A percentile compares a stretch with the other conserved stretches of the same genome.
Evolutionary conservation across 768 basidiomycete species (phyloP).

Genomic region (Calocera cornea): DNA sequence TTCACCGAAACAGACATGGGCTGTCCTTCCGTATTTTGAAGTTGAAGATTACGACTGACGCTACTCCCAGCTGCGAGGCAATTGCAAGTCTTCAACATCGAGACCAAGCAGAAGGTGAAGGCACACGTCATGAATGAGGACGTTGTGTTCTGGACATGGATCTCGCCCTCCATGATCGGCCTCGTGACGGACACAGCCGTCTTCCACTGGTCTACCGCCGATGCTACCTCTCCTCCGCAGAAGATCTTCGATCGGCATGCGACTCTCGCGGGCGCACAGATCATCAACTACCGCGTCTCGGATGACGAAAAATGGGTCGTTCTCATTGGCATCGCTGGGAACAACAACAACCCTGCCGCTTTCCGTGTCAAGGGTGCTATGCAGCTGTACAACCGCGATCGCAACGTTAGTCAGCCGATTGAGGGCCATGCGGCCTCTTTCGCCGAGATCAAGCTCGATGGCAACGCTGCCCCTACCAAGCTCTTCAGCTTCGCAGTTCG

Average conservation of each 20-base stretch:
- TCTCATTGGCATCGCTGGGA: conserved; percentile 85
- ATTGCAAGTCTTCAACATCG: conserved; percentile 95
- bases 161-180: conserved; percentile 78
- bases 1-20: neutral
- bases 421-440: conserved; percentile 98
- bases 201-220: conserved; percentile 74
- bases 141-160: conserved; percentile 98
- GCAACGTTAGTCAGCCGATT: conserved; percentile 91
- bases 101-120: conserved; percentile 94
- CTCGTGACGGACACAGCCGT: conserved; percentile 91
- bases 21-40: conserved; percentile 16
- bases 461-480: conserved; percentile 71
- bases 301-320: conserved; percentile 96
- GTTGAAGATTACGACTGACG: neutral
- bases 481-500: conserved; percentile 91
- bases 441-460: conserved; percentile 81
- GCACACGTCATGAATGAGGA: conserved; percentile 89
- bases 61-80: conserved; percentile 66
- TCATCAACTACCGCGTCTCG: conserved; percentile 93
- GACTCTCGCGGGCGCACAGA: conserved; percentile 85
- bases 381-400: conserved; percentile 88
- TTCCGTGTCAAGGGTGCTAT: conserved; percentile 99
- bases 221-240: conserved; percentile 64
- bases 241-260: conserved; percentile 96
- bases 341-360: conserved; percentile 79